phyloP scores from a whole-genome alignment of 441 rosid species.

The Rhodomyrtus psidioides region DNA sequence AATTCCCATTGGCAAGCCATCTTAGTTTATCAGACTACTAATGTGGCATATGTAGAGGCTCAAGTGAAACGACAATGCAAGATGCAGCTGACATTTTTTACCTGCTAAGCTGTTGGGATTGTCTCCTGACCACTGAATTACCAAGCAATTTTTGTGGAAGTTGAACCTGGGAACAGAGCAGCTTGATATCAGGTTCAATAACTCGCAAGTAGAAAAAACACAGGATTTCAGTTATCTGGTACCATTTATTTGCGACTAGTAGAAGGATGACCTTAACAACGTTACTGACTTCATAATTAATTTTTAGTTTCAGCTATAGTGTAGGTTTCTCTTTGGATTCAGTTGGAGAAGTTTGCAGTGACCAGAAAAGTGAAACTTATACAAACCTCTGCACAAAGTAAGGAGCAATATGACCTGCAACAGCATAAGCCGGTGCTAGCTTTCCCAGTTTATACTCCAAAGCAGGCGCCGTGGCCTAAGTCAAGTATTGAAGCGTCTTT shows the following conservation, averaged over 20 bases:
- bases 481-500: background rate
- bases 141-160: constrained; percentile 61
- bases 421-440: constrained; percentile 81
- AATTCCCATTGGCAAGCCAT: background rate
- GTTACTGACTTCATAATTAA: background rate
- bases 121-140: constrained; percentile 96
- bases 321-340: background rate
- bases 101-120: constrained; percentile 98
- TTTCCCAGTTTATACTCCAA: constrained; percentile 81
- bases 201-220: background rate
- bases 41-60: background rate
- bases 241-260: background rate
- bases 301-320: background rate
- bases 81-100: constrained; percentile 6
- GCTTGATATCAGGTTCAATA: background rate
- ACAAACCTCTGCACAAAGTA: constrained; percentile 81
- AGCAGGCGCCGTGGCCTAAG: constrained; percentile 72
- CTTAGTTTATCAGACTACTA: background rate
- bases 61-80: background rate
- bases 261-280: background rate
- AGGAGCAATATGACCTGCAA: constrained; percentile 66
- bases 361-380: background rate
- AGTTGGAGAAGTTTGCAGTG: background rate
- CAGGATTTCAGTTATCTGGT: background rate
- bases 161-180: constrained; percentile 41